Conservation (phyloP, 345 rosid species). For the Microthlaspi erraticum region DNA sequence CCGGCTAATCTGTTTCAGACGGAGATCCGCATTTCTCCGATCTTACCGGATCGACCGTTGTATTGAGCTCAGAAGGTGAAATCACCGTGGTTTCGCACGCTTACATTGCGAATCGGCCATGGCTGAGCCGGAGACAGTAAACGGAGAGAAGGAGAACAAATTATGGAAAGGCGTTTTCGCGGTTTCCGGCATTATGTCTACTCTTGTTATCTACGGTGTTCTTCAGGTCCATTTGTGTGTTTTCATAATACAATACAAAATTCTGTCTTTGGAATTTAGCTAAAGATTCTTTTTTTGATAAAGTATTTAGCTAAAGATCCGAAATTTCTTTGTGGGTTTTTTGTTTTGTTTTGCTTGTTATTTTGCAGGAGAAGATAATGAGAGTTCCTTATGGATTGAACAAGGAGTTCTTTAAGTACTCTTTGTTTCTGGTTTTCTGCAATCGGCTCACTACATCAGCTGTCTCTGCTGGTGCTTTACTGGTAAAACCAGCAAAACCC, state of each 20-base stretch:
- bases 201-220: conserved; percentile 93
- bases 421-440: conserved; percentile 93
- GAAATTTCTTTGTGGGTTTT: not conserved
- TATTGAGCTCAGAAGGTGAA: conserved; percentile 22
- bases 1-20: not conserved
- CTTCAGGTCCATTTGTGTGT: conserved; percentile 58
- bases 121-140: conserved; percentile 60
- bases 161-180: conserved; percentile 80
- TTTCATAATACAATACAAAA: not conserved
- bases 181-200: conserved; percentile 82
- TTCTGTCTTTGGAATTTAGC: not conserved
- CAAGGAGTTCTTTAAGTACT: conserved; percentile 78
- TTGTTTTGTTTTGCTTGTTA: conserved; percentile 9
- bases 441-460: conserved; percentile 86
- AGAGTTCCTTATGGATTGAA: conserved; percentile 82
- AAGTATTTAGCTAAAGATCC: not conserved
- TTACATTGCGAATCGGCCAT: conserved; percentile 48
- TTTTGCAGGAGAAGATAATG: conserved; percentile 86
- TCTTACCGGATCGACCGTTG: conserved; percentile 24
- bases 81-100: not conserved
- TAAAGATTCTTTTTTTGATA: not conserved
- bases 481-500: conserved; percentile 50
- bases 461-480: conserved; percentile 76
- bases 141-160: conserved; percentile 56
- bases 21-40: not conserved